These are phyloP conservation scores for Mycotypha africana DNA, from an alignment of 371 early-diverging fungal genomes.

Conservation along the genomic window DNA sequence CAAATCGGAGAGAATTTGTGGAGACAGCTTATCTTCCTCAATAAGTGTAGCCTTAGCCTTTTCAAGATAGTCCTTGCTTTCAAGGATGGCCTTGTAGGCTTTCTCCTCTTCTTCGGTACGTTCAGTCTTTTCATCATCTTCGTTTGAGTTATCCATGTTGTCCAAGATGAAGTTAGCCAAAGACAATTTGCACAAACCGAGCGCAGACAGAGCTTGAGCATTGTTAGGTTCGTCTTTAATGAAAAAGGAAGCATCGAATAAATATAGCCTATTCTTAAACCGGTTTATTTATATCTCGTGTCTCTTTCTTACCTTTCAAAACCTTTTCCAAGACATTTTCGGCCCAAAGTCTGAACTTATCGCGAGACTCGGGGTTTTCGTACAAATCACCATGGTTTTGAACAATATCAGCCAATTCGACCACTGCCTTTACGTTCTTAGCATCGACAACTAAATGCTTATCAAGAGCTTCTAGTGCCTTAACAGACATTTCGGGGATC, in stretches of 20 bases:
- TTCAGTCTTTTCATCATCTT: conserved; percentile 19
- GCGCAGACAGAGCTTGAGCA: conserved; percentile 23
- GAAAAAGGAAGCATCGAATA: neutral
- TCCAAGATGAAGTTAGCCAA: conserved; percentile 38
- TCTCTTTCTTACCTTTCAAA: conserved; percentile 12
- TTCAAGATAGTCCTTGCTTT: conserved; percentile 31
- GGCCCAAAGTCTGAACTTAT: conserved; percentile 30
- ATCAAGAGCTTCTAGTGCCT: conserved; percentile 14
- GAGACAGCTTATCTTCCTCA: conserved; percentile 13
- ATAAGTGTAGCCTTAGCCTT: conserved; percentile 20
- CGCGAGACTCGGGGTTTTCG: conserved; percentile 11
- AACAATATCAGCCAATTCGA: conserved; percentile 30
- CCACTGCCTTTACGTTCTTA: too few species aligned
- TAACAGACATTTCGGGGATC: conserved; percentile 21
- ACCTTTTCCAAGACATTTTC: conserved; percentile 20
- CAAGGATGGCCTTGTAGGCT: conserved; percentile 27
- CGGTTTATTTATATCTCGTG: neutral
- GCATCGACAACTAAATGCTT: too few species aligned
- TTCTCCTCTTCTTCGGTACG: conserved; percentile 26
- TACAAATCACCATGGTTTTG: conserved; percentile 31
- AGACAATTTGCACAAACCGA: conserved; percentile 32
- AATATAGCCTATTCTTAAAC: too few species aligned
- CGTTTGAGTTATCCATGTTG: conserved; percentile 22
- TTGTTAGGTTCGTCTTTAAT: conserved; percentile 26
- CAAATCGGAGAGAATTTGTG: conserved; percentile 29